Percentiles rank a stretch among this genome's conserved stretches.
These are phyloP conservation scores for Pythium vanterpoolii DNA, from an alignment of 352 stramenopile species.

Conservation along the genomic window DNA sequence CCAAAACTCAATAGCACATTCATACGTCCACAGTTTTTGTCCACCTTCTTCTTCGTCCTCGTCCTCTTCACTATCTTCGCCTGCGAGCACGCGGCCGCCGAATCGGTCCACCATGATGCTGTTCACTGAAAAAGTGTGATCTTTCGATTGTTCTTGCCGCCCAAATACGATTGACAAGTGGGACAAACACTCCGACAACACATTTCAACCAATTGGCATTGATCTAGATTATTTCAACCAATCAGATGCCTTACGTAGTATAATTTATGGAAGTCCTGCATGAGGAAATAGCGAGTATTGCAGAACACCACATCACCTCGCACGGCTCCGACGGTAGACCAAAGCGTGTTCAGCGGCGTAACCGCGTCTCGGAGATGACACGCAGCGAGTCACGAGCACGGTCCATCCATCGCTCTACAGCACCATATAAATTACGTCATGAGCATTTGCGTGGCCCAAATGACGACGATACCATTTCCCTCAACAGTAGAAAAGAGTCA, in stretches of 20 bases:
- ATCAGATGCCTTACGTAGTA: neutral
- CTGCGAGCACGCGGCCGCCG: slow-evolving; percentile 62
- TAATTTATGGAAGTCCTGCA: slow-evolving; percentile 7
- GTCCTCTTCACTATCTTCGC: slow-evolving; percentile 81
- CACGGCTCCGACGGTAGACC: neutral
- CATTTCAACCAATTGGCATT: neutral
- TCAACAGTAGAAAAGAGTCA: neutral
- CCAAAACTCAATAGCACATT: neutral
- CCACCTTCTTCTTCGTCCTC: slow-evolving; percentile 50
- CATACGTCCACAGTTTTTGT: neutral
- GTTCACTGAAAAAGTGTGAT: neutral
- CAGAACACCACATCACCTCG: neutral
- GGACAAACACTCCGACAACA: neutral
- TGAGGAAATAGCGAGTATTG: neutral
- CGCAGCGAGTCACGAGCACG: slow-evolving; percentile 75
- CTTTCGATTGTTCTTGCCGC: slow-evolving; percentile 1
- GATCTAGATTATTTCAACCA: neutral
- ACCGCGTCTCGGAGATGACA: slow-evolving; percentile 76
- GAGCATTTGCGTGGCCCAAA: neutral
- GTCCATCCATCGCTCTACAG: slow-evolving; percentile 75
- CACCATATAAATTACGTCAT: slow-evolving; percentile 1
- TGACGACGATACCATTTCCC: neutral
- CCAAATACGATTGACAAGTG: neutral
- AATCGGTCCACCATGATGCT: slow-evolving; percentile 45
- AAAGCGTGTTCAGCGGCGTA: slow-evolving; percentile 35